Evolutionary conservation across 495 filamentous ascomycete species (phyloP).

Genomic region (Penicillium turbatum): DNA sequence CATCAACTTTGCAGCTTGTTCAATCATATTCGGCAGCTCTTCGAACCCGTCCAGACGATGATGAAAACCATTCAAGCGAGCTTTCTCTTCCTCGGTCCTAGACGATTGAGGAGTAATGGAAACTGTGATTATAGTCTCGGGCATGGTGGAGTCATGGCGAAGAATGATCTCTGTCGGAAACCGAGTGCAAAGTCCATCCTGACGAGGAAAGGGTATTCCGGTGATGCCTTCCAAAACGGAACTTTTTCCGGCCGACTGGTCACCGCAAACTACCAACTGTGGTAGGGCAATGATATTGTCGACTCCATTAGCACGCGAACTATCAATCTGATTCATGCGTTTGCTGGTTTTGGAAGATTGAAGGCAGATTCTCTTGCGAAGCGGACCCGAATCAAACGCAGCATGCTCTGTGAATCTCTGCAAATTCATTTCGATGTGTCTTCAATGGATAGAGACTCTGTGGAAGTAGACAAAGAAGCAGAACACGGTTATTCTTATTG

Average conservation of each 20-base stretch:
- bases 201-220: conserved; percentile 35
- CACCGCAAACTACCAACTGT: conserved; percentile 63
- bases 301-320: conserved; percentile 50
- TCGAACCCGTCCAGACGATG: conserved; percentile 1
- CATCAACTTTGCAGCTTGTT: conserved; percentile 29
- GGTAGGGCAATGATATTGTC: conserved; percentile 55
- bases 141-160: conserved; percentile 9
- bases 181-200: conserved; percentile 35
- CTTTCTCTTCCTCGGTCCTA: neutral
- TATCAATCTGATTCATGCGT: conserved; percentile 23
- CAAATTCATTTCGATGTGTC: neutral
- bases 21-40: conserved; percentile 43
- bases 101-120: neutral
- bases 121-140: neutral
- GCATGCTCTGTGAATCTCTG: neutral
- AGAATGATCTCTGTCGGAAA: conserved; percentile 35
- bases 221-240: conserved; percentile 45
- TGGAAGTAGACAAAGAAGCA: neutral
- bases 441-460: neutral
- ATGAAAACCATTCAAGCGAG: neutral
- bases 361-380: neutral
- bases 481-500: neutral
- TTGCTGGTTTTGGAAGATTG: conserved; percentile 6
- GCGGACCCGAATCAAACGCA: neutral
- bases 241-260: conserved; percentile 48